Percentiles rank a stretch among this genome's conserved stretches.
These are phyloP conservation scores for Exserohilum rostratum DNA, from an alignment of 2,329 filamentous ascomycete species.

Conservation along the genomic window DNA sequence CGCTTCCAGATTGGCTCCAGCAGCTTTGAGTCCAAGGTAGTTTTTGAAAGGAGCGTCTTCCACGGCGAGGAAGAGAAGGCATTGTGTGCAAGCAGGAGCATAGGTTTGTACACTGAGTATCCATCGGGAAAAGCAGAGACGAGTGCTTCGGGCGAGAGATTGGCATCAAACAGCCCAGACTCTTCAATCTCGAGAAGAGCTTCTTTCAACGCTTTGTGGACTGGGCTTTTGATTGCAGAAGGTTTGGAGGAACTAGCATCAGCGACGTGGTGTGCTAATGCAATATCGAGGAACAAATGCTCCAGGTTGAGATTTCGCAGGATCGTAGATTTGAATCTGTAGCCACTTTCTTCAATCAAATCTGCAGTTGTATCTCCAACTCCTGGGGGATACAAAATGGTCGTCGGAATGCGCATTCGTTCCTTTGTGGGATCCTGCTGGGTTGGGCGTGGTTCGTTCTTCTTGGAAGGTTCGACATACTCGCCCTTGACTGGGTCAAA, in stretches of 20 bases:
- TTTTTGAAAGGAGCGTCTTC: conserved; percentile 36
- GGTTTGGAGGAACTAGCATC: not conserved
- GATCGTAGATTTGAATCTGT: conserved; percentile 3
- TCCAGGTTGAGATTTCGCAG: conserved; percentile 17
- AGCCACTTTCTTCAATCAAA: not conserved
- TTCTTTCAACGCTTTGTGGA: conserved; percentile 29
- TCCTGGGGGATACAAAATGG: conserved; percentile 1
- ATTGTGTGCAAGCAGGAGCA: conserved; percentile 62
- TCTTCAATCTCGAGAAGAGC: conserved; percentile 23
- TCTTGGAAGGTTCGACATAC: not conserved
- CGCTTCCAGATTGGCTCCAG: conserved; percentile 34
- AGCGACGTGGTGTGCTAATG: conserved; percentile 13
- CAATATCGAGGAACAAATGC: conserved; percentile 18
- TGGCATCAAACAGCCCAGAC: conserved; percentile 15
- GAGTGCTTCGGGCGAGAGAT: conserved; percentile 24
- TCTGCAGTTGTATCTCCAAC: not conserved
- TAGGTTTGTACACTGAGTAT: conserved; percentile 63
- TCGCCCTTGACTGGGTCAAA: conserved; percentile 3
- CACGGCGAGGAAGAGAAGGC: conserved; percentile 50
- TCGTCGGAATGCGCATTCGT: conserved; percentile 33
- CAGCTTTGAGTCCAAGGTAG: conserved; percentile 31
- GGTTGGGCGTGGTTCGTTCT: not conserved
- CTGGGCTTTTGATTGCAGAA: conserved; percentile 19
- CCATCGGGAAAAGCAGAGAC: conserved; percentile 41
- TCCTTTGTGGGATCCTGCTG: not conserved